Base-by-base conservation (phyloP, 306 rosid species). In the Cucumis hystrix region DNA sequence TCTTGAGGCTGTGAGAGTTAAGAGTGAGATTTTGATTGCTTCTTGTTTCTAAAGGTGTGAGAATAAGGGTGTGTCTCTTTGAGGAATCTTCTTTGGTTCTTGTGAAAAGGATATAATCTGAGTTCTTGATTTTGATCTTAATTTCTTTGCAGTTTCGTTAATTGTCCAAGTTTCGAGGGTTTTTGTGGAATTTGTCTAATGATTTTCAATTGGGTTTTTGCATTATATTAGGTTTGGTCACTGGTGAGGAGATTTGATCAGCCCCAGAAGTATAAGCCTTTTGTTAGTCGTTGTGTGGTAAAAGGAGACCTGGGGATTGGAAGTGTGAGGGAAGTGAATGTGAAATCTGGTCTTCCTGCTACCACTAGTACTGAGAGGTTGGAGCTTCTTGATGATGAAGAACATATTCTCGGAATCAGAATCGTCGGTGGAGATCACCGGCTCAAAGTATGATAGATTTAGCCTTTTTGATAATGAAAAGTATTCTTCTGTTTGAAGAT, bases 321-420 rank as follows among this genome's bases (percentile, higher is more conserved):
- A 74, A 91, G 96, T 58, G 87, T 93, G 58, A 88, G 98, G 84
- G 98, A 93, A 82, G 98, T 93, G 76, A 89, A 93, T 87, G 98
- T 93, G 67, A 93, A 89, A 85, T 93, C 98, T 82, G 98, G 98
- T 4, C 96, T 93, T 87, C 98, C 98, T 43, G 98, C 98, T 41
- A 93, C 98, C 10, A 93, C 97, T 43, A 93, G 97, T 80, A 93
- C 93, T 30, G 98, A 93, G 88, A 91, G 93, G 74, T 76, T 93
- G 89, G 98, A 93, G 73, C 95, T 88, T 64, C 91, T 93, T 20
- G 91, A 93, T 80, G 98, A 93, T 69, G 89, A 93, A 58, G 91
- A 91, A 63, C 98, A 93, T 88, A 91, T 93, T 83, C 93, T 93
- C 68, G 88, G 95, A 60, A 83, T 93, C 60, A 88, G 80, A 66